Evolutionary conservation across 768 basidiomycete species (phyloP).

Genomic region (Candolleomyces eurysporus): DNA sequence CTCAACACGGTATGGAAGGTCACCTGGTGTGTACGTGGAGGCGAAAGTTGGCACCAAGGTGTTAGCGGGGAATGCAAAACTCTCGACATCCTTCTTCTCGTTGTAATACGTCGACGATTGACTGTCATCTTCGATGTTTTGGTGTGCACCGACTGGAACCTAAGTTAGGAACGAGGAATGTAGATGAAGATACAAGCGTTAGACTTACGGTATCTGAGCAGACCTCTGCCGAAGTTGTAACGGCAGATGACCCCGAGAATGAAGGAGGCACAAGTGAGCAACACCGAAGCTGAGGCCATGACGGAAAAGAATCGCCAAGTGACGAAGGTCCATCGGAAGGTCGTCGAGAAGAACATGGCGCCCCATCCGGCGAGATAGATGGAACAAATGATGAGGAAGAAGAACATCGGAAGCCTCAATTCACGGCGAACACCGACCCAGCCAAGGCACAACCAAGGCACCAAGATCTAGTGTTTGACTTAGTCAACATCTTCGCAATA

Average conservation of each 20-base stretch:
- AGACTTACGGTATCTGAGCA: slow-evolving; percentile 61
- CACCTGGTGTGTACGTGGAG: slow-evolving; percentile 33
- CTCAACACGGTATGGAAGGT: slow-evolving; percentile 7
- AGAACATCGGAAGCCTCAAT: slow-evolving; percentile 51
- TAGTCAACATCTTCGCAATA: slow-evolving; percentile 4
- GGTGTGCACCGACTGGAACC: slow-evolving; percentile 51
- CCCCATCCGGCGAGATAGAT: slow-evolving; percentile 69
- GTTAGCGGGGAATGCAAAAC: slow-evolving; percentile 55
- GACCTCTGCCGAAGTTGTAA: slow-evolving; percentile 75
- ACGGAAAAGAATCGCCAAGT: slow-evolving; percentile 75
- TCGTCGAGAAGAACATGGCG: slow-evolving; percentile 66
- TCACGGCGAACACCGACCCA: slow-evolving; percentile 78
- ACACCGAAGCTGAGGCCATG: slow-evolving; percentile 56
- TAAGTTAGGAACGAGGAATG: slow-evolving; percentile 13
- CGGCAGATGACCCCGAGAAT: slow-evolving; percentile 66
- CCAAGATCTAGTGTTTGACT: slow-evolving; percentile 45
- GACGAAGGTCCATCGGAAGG: slow-evolving; percentile 75
- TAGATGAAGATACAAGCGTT: neutral
- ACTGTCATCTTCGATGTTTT: slow-evolving; percentile 36
- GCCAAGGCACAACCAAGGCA: slow-evolving; percentile 72
- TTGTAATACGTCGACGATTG: slow-evolving; percentile 28
- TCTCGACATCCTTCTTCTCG: slow-evolving; percentile 43
- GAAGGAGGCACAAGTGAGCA: slow-evolving; percentile 53
- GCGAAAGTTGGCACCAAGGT: slow-evolving; percentile 56
- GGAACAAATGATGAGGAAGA: slow-evolving; percentile 60